These are phyloP conservation scores for Rubroboletus satanas DNA, from an alignment of 768 basidiomycete species.

Conservation along the genomic window DNA sequence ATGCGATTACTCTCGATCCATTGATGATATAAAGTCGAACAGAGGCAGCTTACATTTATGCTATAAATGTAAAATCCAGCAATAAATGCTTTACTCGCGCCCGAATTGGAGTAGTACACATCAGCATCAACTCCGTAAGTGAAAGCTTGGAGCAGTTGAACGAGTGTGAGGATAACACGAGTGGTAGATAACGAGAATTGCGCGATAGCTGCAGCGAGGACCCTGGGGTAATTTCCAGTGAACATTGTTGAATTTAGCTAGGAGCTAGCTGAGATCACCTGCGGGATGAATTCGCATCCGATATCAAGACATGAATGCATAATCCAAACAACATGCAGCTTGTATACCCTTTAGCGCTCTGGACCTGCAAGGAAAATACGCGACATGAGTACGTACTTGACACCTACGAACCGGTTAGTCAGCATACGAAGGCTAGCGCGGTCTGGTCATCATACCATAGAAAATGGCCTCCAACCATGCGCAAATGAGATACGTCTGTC, in stretches of 20 bases:
- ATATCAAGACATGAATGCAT: constrained; percentile 4
- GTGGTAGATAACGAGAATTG: constrained; percentile 16
- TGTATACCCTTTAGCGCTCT: not conserved
- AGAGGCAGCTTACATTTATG: constrained; percentile 13
- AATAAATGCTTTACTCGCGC: constrained; percentile 5
- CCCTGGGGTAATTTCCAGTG: not conserved
- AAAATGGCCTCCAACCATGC: constrained; percentile 18
- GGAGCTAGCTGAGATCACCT: not conserved
- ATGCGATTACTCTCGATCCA: not conserved
- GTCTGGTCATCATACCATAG: constrained; percentile 8
- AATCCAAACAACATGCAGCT: constrained; percentile 15
- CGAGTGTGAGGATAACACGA: constrained; percentile 9
- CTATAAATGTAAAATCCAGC: constrained; percentile 17
- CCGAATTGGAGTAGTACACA: constrained; percentile 5
- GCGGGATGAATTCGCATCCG: not conserved
- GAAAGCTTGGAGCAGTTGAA: constrained; percentile 18
- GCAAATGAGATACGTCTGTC: constrained; percentile 15
- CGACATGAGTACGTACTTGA: constrained; percentile 8
- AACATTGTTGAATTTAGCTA: not conserved
- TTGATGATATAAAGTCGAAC: not conserved
- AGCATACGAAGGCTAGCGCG: not conserved
- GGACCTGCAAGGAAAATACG: not conserved
- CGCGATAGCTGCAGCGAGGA: constrained; percentile 10
- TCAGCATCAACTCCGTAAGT: not conserved
- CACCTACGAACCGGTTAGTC: not conserved